Evolutionary conservation across 495 filamentous ascomycete genomes (phyloP).

Genomic region (Gamarada debralockiae): DNA sequence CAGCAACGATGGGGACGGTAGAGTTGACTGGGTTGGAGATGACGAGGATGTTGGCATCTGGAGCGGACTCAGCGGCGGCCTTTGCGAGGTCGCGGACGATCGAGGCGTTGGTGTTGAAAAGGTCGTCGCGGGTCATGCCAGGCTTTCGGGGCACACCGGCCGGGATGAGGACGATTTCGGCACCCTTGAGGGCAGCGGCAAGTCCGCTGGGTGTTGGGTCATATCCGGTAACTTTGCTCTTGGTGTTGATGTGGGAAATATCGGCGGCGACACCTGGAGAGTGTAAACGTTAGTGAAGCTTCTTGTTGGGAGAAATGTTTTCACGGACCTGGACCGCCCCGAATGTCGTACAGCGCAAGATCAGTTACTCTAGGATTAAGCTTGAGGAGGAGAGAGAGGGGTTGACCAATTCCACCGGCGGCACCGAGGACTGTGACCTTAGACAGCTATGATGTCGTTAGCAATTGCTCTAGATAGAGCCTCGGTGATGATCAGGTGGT

Average conservation of each 20-base stretch:
- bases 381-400: constrained; percentile 95
- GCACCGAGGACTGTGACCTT: constrained; percentile 97
- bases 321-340: constrained; percentile 79
- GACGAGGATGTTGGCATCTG: constrained; percentile 92
- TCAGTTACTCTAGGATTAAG: constrained; percentile 81
- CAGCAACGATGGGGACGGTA: constrained; percentile 94
- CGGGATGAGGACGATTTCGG: constrained; percentile 94
- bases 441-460: constrained; percentile 60
- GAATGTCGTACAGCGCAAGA: constrained; percentile 97
- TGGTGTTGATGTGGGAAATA: constrained; percentile 97
- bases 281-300: constrained; percentile 12
- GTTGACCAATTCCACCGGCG: constrained; percentile 96
- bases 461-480: constrained; percentile 35
- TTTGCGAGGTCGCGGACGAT: constrained; percentile 99
- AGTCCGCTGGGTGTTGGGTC: constrained; percentile 72
- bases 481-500: constrained; percentile 1
- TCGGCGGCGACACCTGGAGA: constrained; percentile 90
- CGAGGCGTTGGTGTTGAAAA: constrained; percentile 99
- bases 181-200: constrained; percentile 69
- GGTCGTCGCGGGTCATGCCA: constrained; percentile 98
- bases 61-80: constrained; percentile 82
- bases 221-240: constrained; percentile 90
- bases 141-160: constrained; percentile 99
- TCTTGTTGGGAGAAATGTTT: background rate
- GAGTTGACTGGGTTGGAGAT: constrained; percentile 99